Percentiles rank a stretch among this genome's conserved stretches.
Conservation (phyloP, 345 rosid species). For the Pistacia atlantica region DNA sequence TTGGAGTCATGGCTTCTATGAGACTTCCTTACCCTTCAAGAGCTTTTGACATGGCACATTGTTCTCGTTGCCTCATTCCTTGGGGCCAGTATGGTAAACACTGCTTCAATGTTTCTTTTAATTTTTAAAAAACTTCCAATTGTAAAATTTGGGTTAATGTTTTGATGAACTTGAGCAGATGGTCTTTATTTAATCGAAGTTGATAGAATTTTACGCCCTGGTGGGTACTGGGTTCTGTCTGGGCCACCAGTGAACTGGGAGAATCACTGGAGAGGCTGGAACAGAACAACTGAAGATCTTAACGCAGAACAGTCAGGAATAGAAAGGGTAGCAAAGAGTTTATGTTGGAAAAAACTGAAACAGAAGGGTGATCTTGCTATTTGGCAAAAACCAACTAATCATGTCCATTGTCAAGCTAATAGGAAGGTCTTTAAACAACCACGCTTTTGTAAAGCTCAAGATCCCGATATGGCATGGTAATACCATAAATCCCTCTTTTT, state of each 20-base stretch:
- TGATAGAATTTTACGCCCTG: conserved; percentile 84
- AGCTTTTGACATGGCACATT: conserved; percentile 95
- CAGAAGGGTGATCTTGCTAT: conserved; percentile 74
- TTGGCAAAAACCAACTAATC: conserved; percentile 91
- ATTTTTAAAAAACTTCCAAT: neutral
- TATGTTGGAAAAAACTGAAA: conserved; percentile 84
- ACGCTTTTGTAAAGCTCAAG: conserved; percentile 56
- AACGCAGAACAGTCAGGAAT: conserved; percentile 59
- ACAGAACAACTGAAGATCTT: conserved; percentile 60
- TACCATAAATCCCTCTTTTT: neutral
- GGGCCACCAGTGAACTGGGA: conserved; percentile 97
- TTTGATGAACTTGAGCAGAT: conserved; percentile 35
- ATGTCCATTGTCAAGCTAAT: conserved; percentile 61
- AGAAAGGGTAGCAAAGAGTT: conserved; percentile 59
- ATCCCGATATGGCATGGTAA: conserved; percentile 90
- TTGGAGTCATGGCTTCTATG: conserved; percentile 84
- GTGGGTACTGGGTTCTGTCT: conserved; percentile 90
- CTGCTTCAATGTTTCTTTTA: neutral
- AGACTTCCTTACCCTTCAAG: conserved; percentile 89
- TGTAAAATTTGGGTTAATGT: neutral
- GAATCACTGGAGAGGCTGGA: conserved; percentile 82
- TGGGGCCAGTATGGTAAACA: conserved; percentile 79
- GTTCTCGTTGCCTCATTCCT: conserved; percentile 96
- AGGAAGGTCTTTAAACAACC: conserved; percentile 63
- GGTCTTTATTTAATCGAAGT: conserved; percentile 84